These are phyloP conservation scores for Eucalyptus caleyi DNA, from an alignment of 345 rosid genomes.

Conservation along the genomic window DNA sequence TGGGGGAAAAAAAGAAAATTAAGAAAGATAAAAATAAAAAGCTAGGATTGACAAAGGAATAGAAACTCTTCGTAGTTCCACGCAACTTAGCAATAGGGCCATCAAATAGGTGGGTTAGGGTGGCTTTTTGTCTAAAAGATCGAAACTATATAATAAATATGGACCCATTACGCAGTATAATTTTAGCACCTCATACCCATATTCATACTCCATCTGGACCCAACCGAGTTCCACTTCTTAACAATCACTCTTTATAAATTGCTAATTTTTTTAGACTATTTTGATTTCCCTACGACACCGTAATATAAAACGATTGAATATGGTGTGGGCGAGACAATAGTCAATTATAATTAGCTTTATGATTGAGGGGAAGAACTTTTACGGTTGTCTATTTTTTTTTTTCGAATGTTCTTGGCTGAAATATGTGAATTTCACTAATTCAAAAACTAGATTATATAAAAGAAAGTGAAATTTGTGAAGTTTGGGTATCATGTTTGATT, in stretches of 20 bases:
- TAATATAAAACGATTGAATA: too few relatives aligned
- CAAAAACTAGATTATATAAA: not conserved
- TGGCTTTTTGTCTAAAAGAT: not conserved
- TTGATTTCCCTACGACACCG: not conserved
- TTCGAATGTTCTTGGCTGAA: not conserved
- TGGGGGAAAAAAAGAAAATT: not conserved
- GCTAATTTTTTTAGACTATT: not conserved
- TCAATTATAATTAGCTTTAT: not conserved
- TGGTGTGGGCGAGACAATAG: not conserved
- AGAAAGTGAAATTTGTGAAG: not conserved
- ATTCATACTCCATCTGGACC: not conserved
- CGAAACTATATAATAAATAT: not conserved
- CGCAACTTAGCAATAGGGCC: too few relatives aligned
- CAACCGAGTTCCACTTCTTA: not conserved
- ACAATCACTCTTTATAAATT: not conserved
- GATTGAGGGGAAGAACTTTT: not conserved
- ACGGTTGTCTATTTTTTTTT: not conserved
- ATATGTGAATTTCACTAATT: not conserved
- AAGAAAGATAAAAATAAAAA: not conserved
- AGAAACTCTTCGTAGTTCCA: too few relatives aligned
- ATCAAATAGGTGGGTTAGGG: too few relatives aligned
- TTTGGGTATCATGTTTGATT: not conserved
- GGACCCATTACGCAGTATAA: not conserved
- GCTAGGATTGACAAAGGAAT: not conserved
- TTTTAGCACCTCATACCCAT: not conserved